Base-by-base conservation (phyloP, 805 yeast species). In the Candida ficus region DNA sequence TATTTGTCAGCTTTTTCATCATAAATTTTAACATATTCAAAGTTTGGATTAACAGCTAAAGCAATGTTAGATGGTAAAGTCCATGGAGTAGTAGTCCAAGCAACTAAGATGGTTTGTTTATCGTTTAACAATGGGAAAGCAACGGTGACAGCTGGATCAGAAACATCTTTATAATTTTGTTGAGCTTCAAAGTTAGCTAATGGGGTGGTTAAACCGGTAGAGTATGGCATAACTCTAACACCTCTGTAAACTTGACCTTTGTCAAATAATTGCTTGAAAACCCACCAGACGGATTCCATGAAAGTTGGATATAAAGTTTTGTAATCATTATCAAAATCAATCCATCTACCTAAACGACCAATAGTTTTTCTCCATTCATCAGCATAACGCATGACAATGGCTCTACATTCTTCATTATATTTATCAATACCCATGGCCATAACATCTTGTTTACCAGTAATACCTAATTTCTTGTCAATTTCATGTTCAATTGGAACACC, bases 51-150 rank as follows among this genome's bases (percentile, higher is more conserved):
- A 33, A 93, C 98, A 58, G 95, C 90, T 47, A 93, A 75, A 12
- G 90, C 91, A 61, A 93, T 67, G 64, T 93, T 91, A 22, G 96
- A 85, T 31, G 99, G 99, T 60, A 93, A 73, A 37, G 99, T 95
- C 99, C 99, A 93, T 39, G 99, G 99, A 20, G 99, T 93, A 45
- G 99, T 93, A 33, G 99, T 93, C 99, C 99, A 93, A 9, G 98
- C 98, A 29, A 93, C 90, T 50, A 93, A 71, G 50, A 76, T 70
- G 39, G 95, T 86, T 56, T 83, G 78, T 48, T 87, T 89, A 57
- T 90, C 95, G 47, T 78, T 85, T 25, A 75, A 68, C 42, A 86
- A 70, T 48, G 86, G 85, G 74, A 93, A 95, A 21, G 88, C 95
- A 53, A 93, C 67, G 45, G 96, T 89, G 37, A 95, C 90, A 10